Conservation (phyloP, 345 rosid species). For the Salix viminalis region DNA sequence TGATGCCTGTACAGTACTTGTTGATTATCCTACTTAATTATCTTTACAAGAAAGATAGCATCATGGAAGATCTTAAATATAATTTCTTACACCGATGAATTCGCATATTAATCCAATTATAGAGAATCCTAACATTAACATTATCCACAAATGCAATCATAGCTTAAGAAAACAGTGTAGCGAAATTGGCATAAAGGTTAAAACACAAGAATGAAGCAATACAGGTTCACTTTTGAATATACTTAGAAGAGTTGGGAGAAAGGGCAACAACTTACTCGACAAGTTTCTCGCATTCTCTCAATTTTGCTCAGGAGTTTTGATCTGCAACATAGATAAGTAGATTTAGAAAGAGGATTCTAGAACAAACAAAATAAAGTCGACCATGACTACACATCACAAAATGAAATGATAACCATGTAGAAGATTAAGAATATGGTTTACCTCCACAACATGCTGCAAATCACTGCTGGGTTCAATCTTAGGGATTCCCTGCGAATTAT, state of each 20-base stretch:
- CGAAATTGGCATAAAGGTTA: neutral
- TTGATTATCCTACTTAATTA: no score
- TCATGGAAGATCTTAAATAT: no score
- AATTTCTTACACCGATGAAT: no score
- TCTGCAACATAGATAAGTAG: conserved; percentile 39
- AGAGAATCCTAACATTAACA: no score
- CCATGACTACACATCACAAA: neutral
- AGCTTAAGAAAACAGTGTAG: neutral
- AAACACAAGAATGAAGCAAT: neutral
- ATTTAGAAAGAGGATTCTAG: conserved; percentile 2
- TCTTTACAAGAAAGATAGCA: no score
- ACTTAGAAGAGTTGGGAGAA: neutral
- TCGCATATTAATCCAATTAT: no score
- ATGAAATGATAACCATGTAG: neutral
- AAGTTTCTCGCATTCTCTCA: conserved; percentile 82
- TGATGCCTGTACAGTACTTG: no score
- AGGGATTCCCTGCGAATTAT: conserved; percentile 62
- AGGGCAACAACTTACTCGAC: conserved; percentile 54
- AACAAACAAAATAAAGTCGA: neutral
- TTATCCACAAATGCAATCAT: no score
- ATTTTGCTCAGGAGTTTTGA: conserved; percentile 83
- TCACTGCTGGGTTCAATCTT: conserved; percentile 86
- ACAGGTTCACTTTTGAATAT: neutral
- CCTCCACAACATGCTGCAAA: conserved; percentile 84
- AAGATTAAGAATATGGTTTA: conserved; percentile 15